Conservation (phyloP, 2,329 filamentous ascomycete species). For the Arachnomyces sp. region DNA sequence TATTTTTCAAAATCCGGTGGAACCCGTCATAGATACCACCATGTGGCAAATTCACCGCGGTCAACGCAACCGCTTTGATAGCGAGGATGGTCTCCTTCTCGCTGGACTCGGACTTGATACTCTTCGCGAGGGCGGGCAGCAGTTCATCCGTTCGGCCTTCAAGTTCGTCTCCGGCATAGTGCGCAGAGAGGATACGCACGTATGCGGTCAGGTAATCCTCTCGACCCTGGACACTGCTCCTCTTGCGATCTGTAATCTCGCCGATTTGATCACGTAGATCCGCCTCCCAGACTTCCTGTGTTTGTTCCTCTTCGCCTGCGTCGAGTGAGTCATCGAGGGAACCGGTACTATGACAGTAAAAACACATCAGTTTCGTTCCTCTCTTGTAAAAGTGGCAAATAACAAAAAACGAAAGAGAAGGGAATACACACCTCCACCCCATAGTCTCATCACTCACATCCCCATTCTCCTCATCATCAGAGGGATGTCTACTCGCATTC, state of each 20-base stretch:
- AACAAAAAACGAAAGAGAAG: conserved; percentile 25
- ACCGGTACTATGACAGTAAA: conserved; percentile 42
- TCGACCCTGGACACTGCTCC: conserved; percentile 64
- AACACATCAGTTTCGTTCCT: background rate
- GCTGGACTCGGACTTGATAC: conserved; percentile 61
- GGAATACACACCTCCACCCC: too few relatives aligned
- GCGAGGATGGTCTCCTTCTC: conserved; percentile 63
- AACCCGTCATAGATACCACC: conserved; percentile 60
- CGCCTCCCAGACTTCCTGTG: conserved; percentile 52
- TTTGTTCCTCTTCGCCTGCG: conserved; percentile 47
- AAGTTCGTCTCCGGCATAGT: conserved; percentile 59
- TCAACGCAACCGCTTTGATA: conserved; percentile 63
- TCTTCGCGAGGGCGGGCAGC: conserved; percentile 58
- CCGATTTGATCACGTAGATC: conserved; percentile 60
- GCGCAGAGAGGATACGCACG: conserved; percentile 58
- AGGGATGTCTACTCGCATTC: conserved; percentile 47
- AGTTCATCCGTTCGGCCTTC: conserved; percentile 54
- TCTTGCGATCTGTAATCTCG: conserved; percentile 69
- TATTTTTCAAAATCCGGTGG: conserved; percentile 51
- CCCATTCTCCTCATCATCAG: conserved; percentile 51
- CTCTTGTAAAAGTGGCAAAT: conserved; percentile 1
- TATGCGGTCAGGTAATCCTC: conserved; percentile 58
- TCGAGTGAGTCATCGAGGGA: conserved; percentile 60
- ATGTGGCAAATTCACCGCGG: conserved; percentile 59
- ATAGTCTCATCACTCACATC: conserved; percentile 34